A percentile compares a stretch with the other conserved stretches of the same genome.
Conservation (phyloP, 352 stramenopile species). For the Aphanomyces stellatus region DNA sequence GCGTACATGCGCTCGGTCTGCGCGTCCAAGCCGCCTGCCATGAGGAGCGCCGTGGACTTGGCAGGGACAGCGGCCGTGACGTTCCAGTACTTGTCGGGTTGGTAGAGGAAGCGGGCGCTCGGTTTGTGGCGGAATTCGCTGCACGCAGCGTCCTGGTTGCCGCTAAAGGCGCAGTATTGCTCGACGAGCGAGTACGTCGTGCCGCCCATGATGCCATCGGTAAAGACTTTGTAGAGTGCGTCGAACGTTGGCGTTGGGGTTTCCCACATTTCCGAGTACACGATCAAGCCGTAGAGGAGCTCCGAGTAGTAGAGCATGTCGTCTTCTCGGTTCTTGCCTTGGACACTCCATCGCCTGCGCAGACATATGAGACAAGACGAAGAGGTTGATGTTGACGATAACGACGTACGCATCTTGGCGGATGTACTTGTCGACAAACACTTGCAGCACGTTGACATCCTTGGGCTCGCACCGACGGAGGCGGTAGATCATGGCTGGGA, state of each 20-base stretch:
- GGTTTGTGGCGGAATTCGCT: slow-evolving; percentile 20
- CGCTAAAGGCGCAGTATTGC: slow-evolving; percentile 55
- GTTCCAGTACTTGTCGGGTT: slow-evolving; percentile 28
- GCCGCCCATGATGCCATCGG: slow-evolving; percentile 38
- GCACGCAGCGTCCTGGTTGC: slow-evolving; percentile 25
- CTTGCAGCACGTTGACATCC: slow-evolving; percentile 36
- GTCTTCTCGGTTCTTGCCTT: neutral
- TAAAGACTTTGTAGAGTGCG: slow-evolving; percentile 40
- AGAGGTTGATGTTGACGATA: neutral
- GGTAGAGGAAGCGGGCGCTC: slow-evolving; percentile 31
- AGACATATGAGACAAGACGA: neutral
- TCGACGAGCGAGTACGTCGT: slow-evolving; percentile 35
- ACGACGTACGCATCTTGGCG: slow-evolving; percentile 8
- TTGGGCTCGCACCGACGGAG: slow-evolving; percentile 39
- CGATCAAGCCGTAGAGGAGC: slow-evolving; percentile 49
- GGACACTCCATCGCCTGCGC: neutral
- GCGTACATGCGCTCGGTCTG: slow-evolving; percentile 38
- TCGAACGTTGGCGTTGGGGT: slow-evolving; percentile 33
- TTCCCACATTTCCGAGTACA: slow-evolving; percentile 75
- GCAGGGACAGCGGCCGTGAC: slow-evolving; percentile 24
- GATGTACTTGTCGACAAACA: slow-evolving; percentile 27
- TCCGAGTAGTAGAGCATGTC: slow-evolving; percentile 22
- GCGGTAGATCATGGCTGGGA: slow-evolving; percentile 52
- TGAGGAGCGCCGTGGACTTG: slow-evolving; percentile 41
- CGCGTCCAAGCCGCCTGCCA: slow-evolving; percentile 39